A percentile compares a stretch with the other conserved stretches of the same genome.
Evolutionary conservation across 2,329 filamentous ascomycete genomes (phyloP).

Genomic region (Trichoderma arundinaceum): DNA sequence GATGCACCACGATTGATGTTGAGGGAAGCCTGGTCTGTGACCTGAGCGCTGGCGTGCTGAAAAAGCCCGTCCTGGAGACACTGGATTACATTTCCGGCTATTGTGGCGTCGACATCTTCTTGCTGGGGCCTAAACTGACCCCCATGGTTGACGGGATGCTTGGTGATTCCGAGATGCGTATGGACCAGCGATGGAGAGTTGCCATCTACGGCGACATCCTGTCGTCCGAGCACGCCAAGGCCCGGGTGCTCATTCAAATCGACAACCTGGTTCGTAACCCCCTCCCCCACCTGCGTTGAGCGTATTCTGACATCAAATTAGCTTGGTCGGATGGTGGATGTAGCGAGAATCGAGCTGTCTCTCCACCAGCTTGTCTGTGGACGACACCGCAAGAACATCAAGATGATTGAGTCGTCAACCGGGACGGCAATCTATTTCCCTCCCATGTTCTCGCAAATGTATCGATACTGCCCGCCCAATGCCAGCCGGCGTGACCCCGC

Average conservation of each 20-base stretch:
- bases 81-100: slow-evolving; percentile 85
- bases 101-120: slow-evolving; percentile 95
- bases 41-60: slow-evolving; percentile 67
- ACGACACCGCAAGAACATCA: slow-evolving; percentile 95
- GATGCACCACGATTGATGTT: slow-evolving; percentile 91
- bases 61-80: slow-evolving; percentile 78
- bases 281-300: neutral
- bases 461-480: slow-evolving; percentile 84
- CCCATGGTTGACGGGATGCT: slow-evolving; percentile 76
- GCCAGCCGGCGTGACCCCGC: slow-evolving; percentile 82
- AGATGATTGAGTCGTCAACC: slow-evolving; percentile 92
- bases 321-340: slow-evolving; percentile 77
- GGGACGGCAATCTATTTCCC: slow-evolving; percentile 98
- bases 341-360: slow-evolving; percentile 80
- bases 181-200: slow-evolving; percentile 88
- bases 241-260: slow-evolving; percentile 93
- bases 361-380: slow-evolving; percentile 93
- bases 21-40: slow-evolving; percentile 90
- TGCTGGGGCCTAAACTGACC: slow-evolving; percentile 86
- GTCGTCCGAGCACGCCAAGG: slow-evolving; percentile 96
- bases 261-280: slow-evolving; percentile 75
- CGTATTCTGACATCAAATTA: slow-evolving; percentile 43
- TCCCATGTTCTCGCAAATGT: slow-evolving; percentile 88
- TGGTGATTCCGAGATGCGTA: slow-evolving; percentile 80
- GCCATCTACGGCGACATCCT: slow-evolving; percentile 95